Evolutionary conservation across 805 yeast genomes (phyloP).

Genomic region (Blastobotrys mokoenaii): DNA sequence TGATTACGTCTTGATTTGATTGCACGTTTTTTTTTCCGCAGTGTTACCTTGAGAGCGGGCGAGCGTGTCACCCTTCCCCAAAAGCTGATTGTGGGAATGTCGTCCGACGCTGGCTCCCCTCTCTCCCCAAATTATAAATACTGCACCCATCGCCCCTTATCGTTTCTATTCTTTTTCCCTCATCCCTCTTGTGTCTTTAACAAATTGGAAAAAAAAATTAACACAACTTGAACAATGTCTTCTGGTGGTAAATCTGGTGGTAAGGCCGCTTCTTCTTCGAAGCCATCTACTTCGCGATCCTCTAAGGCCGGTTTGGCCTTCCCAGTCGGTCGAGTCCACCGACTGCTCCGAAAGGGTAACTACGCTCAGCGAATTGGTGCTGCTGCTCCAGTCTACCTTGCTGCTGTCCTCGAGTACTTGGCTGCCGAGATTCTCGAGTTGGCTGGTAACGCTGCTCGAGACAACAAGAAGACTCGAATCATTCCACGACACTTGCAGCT

Average conservation of each 20-base stretch:
- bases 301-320: slow-evolving; percentile 97
- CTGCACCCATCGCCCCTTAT: slow-evolving; percentile 3
- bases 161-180: slow-evolving; percentile 14
- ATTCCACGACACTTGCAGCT: slow-evolving; percentile 98
- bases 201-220: slow-evolving; percentile 19
- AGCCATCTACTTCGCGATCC: slow-evolving; percentile 96
- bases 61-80: neutral
- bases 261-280: slow-evolving; percentile 90
- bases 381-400: slow-evolving; percentile 95
- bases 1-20: too few species aligned
- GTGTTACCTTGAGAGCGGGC: neutral
- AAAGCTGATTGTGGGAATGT: neutral
- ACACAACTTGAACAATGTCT: slow-evolving; percentile 46
- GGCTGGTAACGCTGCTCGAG: slow-evolving; percentile 99
- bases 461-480: slow-evolving; percentile 97
- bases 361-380: slow-evolving; percentile 98
- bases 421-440: slow-evolving; percentile 97
- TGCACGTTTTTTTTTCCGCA: neutral
- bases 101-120: neutral
- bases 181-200: slow-evolving; percentile 10
- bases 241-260: slow-evolving; percentile 76
- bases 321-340: slow-evolving; percentile 99
- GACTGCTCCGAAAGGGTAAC: slow-evolving; percentile 93
- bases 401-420: slow-evolving; percentile 93
- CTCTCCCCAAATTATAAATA: slow-evolving; percentile 1